Percentiles rank a stretch among this genome's conserved stretches.
phyloP scores from a whole-genome alignment of 2,329 filamentous ascomycete genomes.

The Colletotrichum agaves region DNA sequence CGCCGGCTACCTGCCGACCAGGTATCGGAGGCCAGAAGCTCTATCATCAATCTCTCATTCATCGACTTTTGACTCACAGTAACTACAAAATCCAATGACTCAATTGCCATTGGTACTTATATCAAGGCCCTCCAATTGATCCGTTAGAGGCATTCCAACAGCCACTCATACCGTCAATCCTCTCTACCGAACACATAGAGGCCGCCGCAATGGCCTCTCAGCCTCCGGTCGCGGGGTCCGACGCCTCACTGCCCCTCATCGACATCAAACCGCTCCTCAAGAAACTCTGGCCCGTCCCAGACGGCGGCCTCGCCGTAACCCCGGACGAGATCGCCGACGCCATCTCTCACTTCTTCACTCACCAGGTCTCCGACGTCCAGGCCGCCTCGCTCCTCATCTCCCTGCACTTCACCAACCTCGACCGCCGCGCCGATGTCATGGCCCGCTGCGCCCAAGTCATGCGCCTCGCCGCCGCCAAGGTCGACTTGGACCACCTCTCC shows the following conservation, averaged over 20 bases:
- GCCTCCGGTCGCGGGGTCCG: constrained; percentile 42
- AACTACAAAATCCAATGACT: constrained; percentile 2
- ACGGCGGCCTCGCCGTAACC: constrained; percentile 63
- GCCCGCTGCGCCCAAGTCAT: constrained; percentile 86
- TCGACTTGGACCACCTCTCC: constrained; percentile 73
- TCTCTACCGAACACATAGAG: neutral
- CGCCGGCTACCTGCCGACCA: neutral
- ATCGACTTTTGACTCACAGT: constrained; percentile 30
- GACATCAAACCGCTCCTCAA: constrained; percentile 79
- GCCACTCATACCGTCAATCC: neutral
- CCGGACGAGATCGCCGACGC: constrained; percentile 89
- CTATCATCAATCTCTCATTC: constrained; percentile 14
- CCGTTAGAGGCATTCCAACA: neutral
- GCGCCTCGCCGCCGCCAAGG: constrained; percentile 79
- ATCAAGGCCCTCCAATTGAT: neutral
- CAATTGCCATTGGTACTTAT: neutral
- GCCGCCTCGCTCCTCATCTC: constrained; percentile 88
- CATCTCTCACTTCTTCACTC: constrained; percentile 90
- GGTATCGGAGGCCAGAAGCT: constrained; percentile 7
- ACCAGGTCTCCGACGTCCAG: constrained; percentile 88
- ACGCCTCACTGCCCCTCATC: constrained; percentile 47
- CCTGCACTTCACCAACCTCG: constrained; percentile 89
- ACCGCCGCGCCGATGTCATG: constrained; percentile 86
- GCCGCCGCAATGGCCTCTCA: constrained; percentile 46
- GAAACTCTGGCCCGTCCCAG: constrained; percentile 72